A percentile compares a stretch with the other conserved stretches of the same genome.
phyloP scores from a whole-genome alignment of 2,329 filamentous ascomycete genomes.

The Beauveria medogensis region DNA sequence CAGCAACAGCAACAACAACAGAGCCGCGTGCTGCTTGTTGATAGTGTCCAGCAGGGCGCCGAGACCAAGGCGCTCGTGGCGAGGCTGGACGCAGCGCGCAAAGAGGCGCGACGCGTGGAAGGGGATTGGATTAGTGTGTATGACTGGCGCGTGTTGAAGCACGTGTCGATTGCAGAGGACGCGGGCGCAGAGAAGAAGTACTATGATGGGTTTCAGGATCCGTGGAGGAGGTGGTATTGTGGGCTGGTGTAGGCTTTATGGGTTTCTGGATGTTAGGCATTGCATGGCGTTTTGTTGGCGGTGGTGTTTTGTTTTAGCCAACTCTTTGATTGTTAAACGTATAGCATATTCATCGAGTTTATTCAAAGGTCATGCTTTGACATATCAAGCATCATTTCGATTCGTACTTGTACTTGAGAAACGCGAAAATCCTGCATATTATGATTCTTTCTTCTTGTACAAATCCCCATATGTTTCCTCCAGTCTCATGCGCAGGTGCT shows the following conservation, averaged over 20 bases:
- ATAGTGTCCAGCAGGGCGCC: constrained; percentile 24
- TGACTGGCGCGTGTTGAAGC: constrained; percentile 38
- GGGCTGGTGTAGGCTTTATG: constrained; percentile 27
- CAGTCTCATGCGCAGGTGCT: constrained; percentile 55
- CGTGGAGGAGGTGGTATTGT: constrained; percentile 37
- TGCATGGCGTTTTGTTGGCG: background rate
- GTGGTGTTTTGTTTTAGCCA: background rate
- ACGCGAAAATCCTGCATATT: background rate
- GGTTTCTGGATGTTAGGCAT: background rate
- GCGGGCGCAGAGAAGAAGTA: constrained; percentile 22
- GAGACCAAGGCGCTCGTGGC: constrained; percentile 27
- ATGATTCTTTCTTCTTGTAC: constrained; percentile 35
- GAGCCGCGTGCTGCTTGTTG: constrained; percentile 32
- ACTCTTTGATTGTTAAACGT: too few relatives aligned
- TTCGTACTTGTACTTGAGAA: too few relatives aligned
- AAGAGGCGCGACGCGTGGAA: constrained; percentile 19
- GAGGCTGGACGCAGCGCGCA: constrained; percentile 23
- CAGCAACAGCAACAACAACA: background rate
- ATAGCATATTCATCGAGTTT: too few relatives aligned
- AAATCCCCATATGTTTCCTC: constrained; percentile 49
- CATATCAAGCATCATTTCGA: too few relatives aligned
- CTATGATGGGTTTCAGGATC: constrained; percentile 28
- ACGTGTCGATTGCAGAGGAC: constrained; percentile 32
- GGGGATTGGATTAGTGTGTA: constrained; percentile 34
- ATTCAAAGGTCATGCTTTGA: too few relatives aligned